Base-by-base conservation (phyloP, 225 moss, liverwort and hornwort genomes). In the Sphagnum tenellum region DNA sequence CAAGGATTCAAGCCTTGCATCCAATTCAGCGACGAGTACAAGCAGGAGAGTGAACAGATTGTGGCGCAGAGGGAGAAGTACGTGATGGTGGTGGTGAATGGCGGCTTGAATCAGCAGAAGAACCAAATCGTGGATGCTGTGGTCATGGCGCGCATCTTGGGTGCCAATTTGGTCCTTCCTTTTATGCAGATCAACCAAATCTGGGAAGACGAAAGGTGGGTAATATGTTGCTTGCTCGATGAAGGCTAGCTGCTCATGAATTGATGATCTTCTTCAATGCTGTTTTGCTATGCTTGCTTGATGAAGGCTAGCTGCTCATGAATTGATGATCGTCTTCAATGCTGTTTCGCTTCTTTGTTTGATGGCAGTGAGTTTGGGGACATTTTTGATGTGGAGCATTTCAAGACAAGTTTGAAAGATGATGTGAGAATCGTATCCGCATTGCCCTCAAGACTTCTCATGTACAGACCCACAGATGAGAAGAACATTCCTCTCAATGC, bases 301-400 rank as follows among this genome's bases (percentile, higher is more conserved):
- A 29, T 29, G 29, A 29, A 29, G 29, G 29, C 29, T 29, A 29
- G 29, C 0, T 29, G 29, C 29, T 29, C 29, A 29, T 29, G 29
- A 29, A 29, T 29, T 29, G 29, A 29, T 29, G 29, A 29, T 29
- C 29, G 0, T 29, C 29, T 29, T 29, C 29, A 50, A 51, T 46
- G 48, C 10, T 59, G 49, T 12, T 64, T 29, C 49, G 9, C 13
- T 46, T 45, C 54, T 61, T 57, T 57, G 46, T 46, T 7, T 69
- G 69, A 55, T 4, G 50, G 45, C 79, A 89, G 89, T 71, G 89
- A 89, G 62, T 89, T 89, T 55, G 71, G 87, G 11, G 92, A 92
- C 12, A 90, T 96, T 9, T 96, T 96, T 63, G 92, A 96, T 69
- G 69, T 71, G 61, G 89, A 96, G 61, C 89, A 89, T 62, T 89